phyloP scores from a whole-genome alignment of 331 rosid species.

The Malus hybrid region DNA sequence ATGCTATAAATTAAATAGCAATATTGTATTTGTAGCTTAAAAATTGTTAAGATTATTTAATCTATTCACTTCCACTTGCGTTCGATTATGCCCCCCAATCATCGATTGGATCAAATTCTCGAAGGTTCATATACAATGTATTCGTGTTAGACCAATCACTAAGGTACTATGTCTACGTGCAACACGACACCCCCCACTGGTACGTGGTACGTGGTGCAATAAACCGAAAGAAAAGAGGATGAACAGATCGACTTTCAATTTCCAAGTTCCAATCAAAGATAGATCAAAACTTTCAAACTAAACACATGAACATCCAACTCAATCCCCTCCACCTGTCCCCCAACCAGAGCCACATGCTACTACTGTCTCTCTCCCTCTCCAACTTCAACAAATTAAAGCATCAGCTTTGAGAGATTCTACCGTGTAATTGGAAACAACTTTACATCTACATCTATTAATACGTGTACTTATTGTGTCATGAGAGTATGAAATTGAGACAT shows the following conservation, averaged over 20 bases:
- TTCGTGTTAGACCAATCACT: not conserved
- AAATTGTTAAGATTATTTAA: no score
- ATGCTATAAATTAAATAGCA: no score
- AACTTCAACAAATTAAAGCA: not conserved
- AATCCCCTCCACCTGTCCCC: not conserved
- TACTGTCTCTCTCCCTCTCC: not conserved
- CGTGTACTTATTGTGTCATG: not conserved
- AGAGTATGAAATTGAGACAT: no score
- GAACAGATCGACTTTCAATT: not conserved
- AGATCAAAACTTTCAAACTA: not conserved
- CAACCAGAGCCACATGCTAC: not conserved
- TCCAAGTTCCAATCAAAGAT: not conserved
- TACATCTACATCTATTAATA: no score
- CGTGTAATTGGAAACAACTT: no score
- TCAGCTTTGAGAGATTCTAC: not conserved
- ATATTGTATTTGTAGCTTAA: no score
- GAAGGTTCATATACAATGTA: not conserved
- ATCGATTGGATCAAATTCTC: not conserved
- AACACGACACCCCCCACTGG: not conserved
- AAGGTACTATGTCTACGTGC: not conserved
- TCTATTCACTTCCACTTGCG: no score
- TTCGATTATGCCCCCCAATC: no score
- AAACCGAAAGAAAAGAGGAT: not conserved
- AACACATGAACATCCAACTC: not conserved
- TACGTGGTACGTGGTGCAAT: conserved; percentile 7